Conservation (phyloP, 148 eudicot species). For the Vaccinium macrocarpon region DNA sequence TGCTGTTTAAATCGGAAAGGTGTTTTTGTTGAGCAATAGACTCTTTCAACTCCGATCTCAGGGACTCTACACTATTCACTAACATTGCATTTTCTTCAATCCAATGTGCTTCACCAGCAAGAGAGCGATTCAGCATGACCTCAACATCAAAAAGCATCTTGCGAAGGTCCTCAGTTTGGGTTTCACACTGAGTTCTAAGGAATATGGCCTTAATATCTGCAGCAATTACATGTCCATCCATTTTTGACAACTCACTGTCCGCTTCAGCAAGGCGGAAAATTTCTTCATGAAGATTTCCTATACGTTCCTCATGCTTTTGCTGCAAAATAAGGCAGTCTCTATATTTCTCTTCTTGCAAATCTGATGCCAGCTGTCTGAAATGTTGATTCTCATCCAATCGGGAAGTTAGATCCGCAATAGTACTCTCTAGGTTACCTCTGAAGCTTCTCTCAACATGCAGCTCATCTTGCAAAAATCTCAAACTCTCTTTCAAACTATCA, state of each 20-base stretch:
- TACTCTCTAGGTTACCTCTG: constrained; percentile 45
- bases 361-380: constrained; percentile 32
- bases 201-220: constrained; percentile 49
- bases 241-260: constrained; percentile 35
- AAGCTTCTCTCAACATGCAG: constrained; percentile 44
- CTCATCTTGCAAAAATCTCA: constrained; percentile 54
- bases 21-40: constrained; percentile 35
- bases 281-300: constrained; percentile 29
- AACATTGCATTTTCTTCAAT: constrained; percentile 44
- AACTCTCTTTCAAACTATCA: constrained; percentile 43
- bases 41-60: constrained; percentile 47
- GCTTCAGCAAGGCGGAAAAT: constrained; percentile 20
- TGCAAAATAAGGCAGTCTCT: constrained; percentile 28
- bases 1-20: constrained; percentile 42
- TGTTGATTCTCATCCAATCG: constrained; percentile 39
- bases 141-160: constrained; percentile 34
- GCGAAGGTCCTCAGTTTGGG: constrained; percentile 39
- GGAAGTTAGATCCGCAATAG: constrained; percentile 34
- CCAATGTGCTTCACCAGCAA: constrained; percentile 40
- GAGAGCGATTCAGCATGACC: constrained; percentile 33
- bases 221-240: constrained; percentile 42
- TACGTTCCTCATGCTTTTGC: constrained; percentile 28
- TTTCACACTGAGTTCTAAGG: constrained; percentile 46
- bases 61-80: constrained; percentile 31
- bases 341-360: constrained; percentile 35